Conservation (phyloP, 352 stramenopile genomes). For the Phytophthora sp. region DNA sequence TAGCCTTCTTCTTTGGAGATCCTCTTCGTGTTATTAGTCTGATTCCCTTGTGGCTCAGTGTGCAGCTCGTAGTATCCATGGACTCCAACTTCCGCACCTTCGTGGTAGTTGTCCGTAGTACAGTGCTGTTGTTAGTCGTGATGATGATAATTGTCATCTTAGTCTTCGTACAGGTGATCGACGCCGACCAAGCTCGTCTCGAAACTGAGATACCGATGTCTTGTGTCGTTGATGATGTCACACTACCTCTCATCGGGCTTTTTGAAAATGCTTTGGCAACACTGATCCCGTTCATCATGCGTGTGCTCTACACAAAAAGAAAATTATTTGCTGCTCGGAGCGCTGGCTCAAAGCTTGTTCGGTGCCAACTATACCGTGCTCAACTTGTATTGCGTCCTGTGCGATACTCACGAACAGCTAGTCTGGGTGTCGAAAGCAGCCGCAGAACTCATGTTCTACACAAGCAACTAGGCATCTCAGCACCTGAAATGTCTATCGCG, state of each 20-base stretch:
- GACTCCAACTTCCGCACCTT: slow-evolving; percentile 49
- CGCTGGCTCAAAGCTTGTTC: slow-evolving; percentile 34
- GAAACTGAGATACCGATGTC: neutral
- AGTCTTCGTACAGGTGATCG: slow-evolving; percentile 30
- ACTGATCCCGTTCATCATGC: slow-evolving; percentile 42
- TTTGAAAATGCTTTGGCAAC: slow-evolving; percentile 49
- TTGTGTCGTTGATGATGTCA: slow-evolving; percentile 25
- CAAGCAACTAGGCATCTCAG: slow-evolving; percentile 28
- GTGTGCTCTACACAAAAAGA: slow-evolving; percentile 36
- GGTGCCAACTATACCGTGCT: slow-evolving; percentile 40
- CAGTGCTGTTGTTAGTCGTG: slow-evolving; percentile 10
- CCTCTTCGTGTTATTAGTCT: slow-evolving; percentile 31
- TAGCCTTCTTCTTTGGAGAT: slow-evolving; percentile 39
- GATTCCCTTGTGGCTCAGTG: slow-evolving; percentile 22
- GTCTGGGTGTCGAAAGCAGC: slow-evolving; percentile 3
- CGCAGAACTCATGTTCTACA: slow-evolving; percentile 15
- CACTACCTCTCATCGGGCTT: slow-evolving; percentile 38
- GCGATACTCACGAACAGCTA: slow-evolving; percentile 15
- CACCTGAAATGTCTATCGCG: slow-evolving; percentile 17
- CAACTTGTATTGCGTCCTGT: slow-evolving; percentile 31
- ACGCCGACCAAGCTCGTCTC: slow-evolving; percentile 21
- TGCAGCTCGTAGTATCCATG: slow-evolving; percentile 32
- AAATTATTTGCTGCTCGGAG: slow-evolving; percentile 32
- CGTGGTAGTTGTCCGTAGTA: slow-evolving; percentile 28
- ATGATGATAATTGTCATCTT: slow-evolving; percentile 21